Conservation (phyloP, 2,329 filamentous ascomycete genomes). For the Cordyceps cateniannulata region DNA sequence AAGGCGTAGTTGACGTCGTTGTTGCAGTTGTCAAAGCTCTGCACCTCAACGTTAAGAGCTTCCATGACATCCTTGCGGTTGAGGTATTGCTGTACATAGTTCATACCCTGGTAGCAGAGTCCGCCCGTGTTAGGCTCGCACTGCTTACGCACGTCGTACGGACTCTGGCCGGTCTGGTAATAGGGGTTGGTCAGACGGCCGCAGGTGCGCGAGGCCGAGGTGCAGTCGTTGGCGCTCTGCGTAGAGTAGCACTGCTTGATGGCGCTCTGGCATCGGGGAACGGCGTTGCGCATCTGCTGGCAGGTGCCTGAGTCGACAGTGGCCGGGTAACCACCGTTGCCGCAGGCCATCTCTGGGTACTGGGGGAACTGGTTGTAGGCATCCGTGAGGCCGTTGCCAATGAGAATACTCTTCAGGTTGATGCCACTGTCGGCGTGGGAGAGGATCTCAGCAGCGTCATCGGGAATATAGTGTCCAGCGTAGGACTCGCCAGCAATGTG, state of each 20-base stretch:
- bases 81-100: slow-evolving; percentile 80
- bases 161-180: slow-evolving; percentile 25
- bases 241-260: slow-evolving; percentile 89
- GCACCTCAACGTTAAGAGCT: slow-evolving; percentile 84
- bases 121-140: slow-evolving; percentile 71
- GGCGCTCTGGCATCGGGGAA: slow-evolving; percentile 81
- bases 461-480: slow-evolving; percentile 90
- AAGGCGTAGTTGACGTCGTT: slow-evolving; percentile 99
- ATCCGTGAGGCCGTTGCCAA: slow-evolving; percentile 95
- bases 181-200: slow-evolving; percentile 42
- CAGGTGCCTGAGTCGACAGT: slow-evolving; percentile 75
- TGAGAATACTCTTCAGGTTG: slow-evolving; percentile 91
- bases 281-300: slow-evolving; percentile 83
- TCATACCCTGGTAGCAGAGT: slow-evolving; percentile 89
- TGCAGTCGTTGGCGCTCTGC: slow-evolving; percentile 85
- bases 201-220: slow-evolving; percentile 94
- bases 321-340: slow-evolving; percentile 85
- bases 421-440: slow-evolving; percentile 95
- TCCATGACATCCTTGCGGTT: slow-evolving; percentile 79
- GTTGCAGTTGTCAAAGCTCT: slow-evolving; percentile 92
- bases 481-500: slow-evolving; percentile 97
- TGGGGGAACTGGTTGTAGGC: slow-evolving; percentile 88
- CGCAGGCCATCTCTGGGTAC: slow-evolving; percentile 97
- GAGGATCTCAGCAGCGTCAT: slow-evolving; percentile 85
- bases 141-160: slow-evolving; percentile 87